Conservation (phyloP, 441 rosid genomes). For the Gossypium gossypioides region DNA sequence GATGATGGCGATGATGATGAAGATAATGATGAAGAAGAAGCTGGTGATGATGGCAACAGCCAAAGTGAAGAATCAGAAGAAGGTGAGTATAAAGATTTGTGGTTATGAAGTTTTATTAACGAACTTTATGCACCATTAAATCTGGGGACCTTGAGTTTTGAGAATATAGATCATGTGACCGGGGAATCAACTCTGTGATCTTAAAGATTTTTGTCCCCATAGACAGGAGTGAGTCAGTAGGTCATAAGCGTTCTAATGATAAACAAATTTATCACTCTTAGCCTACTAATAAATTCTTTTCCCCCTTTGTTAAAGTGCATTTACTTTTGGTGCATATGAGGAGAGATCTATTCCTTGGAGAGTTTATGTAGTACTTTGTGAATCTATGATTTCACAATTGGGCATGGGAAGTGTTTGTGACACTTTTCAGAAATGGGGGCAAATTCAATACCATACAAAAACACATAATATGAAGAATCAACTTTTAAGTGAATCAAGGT, state of each 20-base stretch:
- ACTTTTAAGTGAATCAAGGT: not conserved
- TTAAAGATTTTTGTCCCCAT: not conserved
- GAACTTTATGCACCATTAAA: not conserved
- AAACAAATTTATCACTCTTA: not conserved
- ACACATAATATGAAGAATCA: not conserved
- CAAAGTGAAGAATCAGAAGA: conserved; percentile 39
- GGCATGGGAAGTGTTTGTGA: not conserved
- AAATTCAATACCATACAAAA: not conserved
- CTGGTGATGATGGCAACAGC: conserved; percentile 26
- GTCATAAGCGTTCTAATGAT: not conserved
- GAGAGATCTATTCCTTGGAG: not conserved
- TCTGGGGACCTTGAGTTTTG: not conserved
- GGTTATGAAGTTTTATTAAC: conserved; percentile 2
- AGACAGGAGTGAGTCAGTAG: not conserved
- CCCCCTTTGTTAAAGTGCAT: not conserved
- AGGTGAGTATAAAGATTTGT: conserved; percentile 26
- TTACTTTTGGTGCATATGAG: not conserved
- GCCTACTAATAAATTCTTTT: not conserved
- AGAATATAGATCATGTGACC: not conserved
- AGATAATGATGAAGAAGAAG: conserved; percentile 29
- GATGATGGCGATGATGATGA: conserved; percentile 23
- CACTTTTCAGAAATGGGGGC: not conserved
- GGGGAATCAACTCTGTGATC: not conserved
- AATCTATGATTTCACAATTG: not conserved
- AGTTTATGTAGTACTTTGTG: not conserved